Percentiles rank a stretch among this genome's conserved stretches.
phyloP scores from a whole-genome alignment of 805 yeast species.

The Dipodascopsis tothii region DNA sequence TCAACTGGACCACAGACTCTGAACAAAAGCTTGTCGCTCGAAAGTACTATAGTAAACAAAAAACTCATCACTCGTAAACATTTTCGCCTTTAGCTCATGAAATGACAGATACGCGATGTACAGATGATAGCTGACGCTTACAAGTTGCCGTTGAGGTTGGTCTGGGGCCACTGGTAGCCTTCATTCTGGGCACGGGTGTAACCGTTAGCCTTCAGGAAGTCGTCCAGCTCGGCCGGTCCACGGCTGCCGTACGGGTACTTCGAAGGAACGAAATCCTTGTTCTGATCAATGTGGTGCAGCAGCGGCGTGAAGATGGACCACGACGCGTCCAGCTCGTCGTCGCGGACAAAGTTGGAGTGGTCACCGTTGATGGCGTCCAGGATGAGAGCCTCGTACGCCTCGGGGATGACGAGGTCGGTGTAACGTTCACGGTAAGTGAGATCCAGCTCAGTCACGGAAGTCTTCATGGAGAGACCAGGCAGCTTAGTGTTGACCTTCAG shows the following conservation, averaged over 20 bases:
- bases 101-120: no score
- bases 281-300: conserved; percentile 67
- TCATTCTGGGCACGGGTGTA: conserved; percentile 58
- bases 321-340: conserved; percentile 88
- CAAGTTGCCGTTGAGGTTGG: conserved; percentile 16
- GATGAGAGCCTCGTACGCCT: conserved; percentile 93
- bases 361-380: conserved; percentile 86
- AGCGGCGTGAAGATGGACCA: conserved; percentile 93
- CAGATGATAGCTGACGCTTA: no score
- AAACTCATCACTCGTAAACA: no score
- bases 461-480: conserved; percentile 80
- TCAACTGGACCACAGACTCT: no score
- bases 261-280: conserved; percentile 57
- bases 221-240: conserved; percentile 64
- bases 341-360: conserved; percentile 95
- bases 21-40: no score
- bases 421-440: conserved; percentile 76
- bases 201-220: conserved; percentile 61
- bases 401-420: conserved; percentile 88
- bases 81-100: no score
- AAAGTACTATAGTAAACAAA: no score
- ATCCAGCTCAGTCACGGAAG: conserved; percentile 83
- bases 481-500: conserved; percentile 87
- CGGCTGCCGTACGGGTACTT: conserved; percentile 83
- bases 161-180: conserved; percentile 77